Evolutionary conservation across 2,329 filamentous ascomycete genomes (phyloP), one percentile per base, ranked within the genome.

Genomic region (Cephalotrichum gorgonifer): DNA sequence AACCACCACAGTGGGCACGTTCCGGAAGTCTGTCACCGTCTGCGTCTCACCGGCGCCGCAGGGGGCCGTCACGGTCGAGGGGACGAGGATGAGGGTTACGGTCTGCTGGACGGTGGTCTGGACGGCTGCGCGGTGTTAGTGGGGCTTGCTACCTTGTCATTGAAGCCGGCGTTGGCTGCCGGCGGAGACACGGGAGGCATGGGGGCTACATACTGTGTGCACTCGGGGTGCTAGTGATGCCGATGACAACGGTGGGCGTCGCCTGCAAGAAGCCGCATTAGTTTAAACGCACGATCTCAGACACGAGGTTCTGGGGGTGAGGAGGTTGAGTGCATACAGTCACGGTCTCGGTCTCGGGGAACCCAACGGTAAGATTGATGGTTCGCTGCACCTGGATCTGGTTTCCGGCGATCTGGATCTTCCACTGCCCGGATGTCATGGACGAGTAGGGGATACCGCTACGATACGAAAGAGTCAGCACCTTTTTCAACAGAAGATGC

Each of bases 381-480:
- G 55, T 59, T 43, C 65, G 63, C 53, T 67, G 65, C 17, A 64
- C 59, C 3, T 62, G 61, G 20, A 68, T 59, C 51, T 62, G 61
- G 25, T 56, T 48, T 17, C 65, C 64, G n/a, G 58, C 55, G 23
- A 68, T 53, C 22, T 66, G 56, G 42, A 68, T 67, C 55, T 55
- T 67, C 60, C 65, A 67, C 41, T 55, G 52, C 15, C 65, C 64
- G 0, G 64, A 62, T 28, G 50, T 51, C 64, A 68, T 67, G 15
- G 58, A 58, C 12, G 64, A 67, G 54, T 59, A 67, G 1, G 59
- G 60, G 33, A 68, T 66, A 38, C 61, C 57, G 46, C 64, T 66
- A 30, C 26, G 3, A 20, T 8, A 38, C 15, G 39, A 31, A 17
- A 15, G 17, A 42, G 22, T 47, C 20, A 31, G 8, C 30, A 6